Evolutionary conservation across 148 eudicot genomes (phyloP), one percentile per base, ranked within the genome.

Genomic region (Rhododendron ovatum): DNA sequence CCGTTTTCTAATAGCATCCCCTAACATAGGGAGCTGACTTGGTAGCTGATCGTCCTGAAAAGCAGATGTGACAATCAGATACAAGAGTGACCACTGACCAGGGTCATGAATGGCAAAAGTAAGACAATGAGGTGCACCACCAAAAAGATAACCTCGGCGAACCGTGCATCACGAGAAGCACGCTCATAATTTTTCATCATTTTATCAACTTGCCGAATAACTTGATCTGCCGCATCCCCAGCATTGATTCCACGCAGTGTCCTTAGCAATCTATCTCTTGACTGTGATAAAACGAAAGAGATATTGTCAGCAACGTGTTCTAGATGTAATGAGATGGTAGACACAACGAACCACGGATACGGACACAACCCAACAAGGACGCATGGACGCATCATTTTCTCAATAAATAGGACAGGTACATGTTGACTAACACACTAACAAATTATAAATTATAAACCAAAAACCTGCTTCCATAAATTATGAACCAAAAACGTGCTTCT

Each of bases 141-240:
- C 79, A 37, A 37, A 37, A 37, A 18, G 47, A 88, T 73, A 87
- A 97, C 99, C 96, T 93, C 95, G 82, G 5, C 86, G 50, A 87
- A 67, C 53, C 93, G 91, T 80, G 84, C 80, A 83, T 97, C 98
- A 78, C 95, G 96, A 82, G 90, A 90, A 89, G 90, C 90, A 67
- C 98, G 98, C 85, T 93, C 99, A 87, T 89, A 93, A 87, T 85
- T 91, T 90, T 88, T 94, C 87, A 93, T 88, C 78, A 93, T 88
- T 89, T 97, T 97, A 83, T 97, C 99, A 85, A 93, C 92, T 87
- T 95, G 98, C 33, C 99, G 91, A 50, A 95, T 89, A 88, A 91
- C 98, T 88, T 94, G 99, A 91, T 97, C 99, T 79, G 92, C 99
- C 11, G 99, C 99, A 86, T 97, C 99, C 76, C 98, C 98, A 88